phyloP scores from a whole-genome alignment of 2,329 filamentous ascomycete species.

The Trichoderma afroharzianum region DNA sequence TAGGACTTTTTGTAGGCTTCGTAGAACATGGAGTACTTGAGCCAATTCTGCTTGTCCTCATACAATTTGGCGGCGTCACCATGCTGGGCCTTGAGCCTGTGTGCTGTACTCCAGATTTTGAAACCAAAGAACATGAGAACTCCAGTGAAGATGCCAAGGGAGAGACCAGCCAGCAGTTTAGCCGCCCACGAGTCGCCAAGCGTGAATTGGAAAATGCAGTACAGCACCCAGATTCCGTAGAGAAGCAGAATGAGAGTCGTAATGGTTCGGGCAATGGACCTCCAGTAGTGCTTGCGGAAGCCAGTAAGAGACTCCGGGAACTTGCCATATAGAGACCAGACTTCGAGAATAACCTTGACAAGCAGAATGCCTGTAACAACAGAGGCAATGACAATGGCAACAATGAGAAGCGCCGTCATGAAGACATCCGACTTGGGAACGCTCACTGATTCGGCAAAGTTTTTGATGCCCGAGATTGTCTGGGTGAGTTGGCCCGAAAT shows the following conservation, averaged over 20 bases:
- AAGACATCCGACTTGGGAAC: slow-evolving; percentile 90
- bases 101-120: slow-evolving; percentile 76
- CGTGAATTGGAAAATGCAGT: slow-evolving; percentile 94
- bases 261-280: slow-evolving; percentile 81
- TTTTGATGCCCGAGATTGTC: slow-evolving; percentile 71
- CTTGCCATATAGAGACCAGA: slow-evolving; percentile 83
- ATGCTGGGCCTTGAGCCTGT: slow-evolving; percentile 67
- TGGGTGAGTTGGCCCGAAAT: slow-evolving; percentile 31
- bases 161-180: slow-evolving; percentile 77
- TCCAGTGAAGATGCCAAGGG: slow-evolving; percentile 74
- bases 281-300: slow-evolving; percentile 97
- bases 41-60: slow-evolving; percentile 85
- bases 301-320: slow-evolving; percentile 76
- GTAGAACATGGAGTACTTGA: slow-evolving; percentile 97
- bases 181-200: slow-evolving; percentile 92
- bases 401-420: slow-evolving; percentile 88
- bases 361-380: slow-evolving; percentile 85
- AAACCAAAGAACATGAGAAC: slow-evolving; percentile 79
- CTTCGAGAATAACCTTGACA: slow-evolving; percentile 85
- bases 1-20: slow-evolving; percentile 90
- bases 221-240: slow-evolving; percentile 92
- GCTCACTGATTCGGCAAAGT: slow-evolving; percentile 75
- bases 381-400: slow-evolving; percentile 78
- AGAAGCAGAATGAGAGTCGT: slow-evolving; percentile 86
- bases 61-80: slow-evolving; percentile 73